phyloP scores from a whole-genome alignment of 73 alveolate genomes.

The Urostyla sp. region DNA sequence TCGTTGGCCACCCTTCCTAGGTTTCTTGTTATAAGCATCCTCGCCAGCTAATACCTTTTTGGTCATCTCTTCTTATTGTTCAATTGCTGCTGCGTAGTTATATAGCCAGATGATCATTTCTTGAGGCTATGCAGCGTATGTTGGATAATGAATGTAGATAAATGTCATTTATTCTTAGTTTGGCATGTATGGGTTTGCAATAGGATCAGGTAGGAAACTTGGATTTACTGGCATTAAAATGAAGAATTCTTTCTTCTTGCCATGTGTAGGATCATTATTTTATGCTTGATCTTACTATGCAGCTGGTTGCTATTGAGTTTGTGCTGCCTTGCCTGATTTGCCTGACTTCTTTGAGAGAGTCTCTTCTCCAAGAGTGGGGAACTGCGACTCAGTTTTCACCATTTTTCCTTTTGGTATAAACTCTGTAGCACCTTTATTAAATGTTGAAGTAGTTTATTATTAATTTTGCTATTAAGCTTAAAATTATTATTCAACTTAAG shows the following conservation, averaged over 20 bases:
- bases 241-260: conserved; percentile 46
- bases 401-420: conserved; percentile 37
- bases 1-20: not conserved
- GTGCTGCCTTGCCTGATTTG: not conserved
- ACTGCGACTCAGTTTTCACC: conserved; percentile 17
- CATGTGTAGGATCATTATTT: conserved; percentile 24
- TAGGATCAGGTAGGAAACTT: conserved; percentile 28
- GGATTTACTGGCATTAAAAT: not conserved
- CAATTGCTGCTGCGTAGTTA: not conserved
- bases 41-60: not conserved
- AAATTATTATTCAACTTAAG: too few species aligned
- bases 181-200: conserved; percentile 8
- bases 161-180: conserved; percentile 18
- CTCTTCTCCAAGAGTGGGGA: conserved; percentile 41
- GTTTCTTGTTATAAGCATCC: conserved; percentile 30
- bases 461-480: too few species aligned
- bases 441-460: conserved; percentile 1
- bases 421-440: not conserved
- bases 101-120: conserved; percentile 45
- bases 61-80: not conserved
- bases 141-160: conserved; percentile 21
- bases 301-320: not conserved
- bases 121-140: conserved; percentile 22
- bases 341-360: not conserved
- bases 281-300: not conserved